Conservation (phyloP, 495 filamentous ascomycete genomes). For the Aspergillus cavernicola region DNA sequence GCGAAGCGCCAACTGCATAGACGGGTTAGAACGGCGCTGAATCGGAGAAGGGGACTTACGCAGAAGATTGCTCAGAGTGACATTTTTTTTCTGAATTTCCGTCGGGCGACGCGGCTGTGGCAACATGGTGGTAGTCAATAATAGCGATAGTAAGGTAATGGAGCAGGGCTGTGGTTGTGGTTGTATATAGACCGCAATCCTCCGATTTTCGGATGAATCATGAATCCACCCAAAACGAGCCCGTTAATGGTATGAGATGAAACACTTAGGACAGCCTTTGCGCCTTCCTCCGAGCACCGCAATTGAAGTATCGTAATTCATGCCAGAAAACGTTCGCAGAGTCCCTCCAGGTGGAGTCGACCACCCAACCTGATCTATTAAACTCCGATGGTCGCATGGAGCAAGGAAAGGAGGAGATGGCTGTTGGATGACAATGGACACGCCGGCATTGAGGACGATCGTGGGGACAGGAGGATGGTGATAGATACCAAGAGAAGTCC, state of each 20-base stretch:
- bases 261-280: too few species aligned
- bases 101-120: not conserved
- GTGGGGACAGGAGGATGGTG: constrained; percentile 48
- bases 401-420: constrained; percentile 37
- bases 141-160: too few species aligned
- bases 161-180: too few species aligned
- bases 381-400: constrained; percentile 43
- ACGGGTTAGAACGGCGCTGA: not conserved
- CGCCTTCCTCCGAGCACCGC: too few species aligned
- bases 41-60: not conserved
- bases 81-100: not conserved
- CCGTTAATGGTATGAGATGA: too few species aligned
- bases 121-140: not conserved
- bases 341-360: constrained; percentile 40
- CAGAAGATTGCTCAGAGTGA: not conserved
- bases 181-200: too few species aligned
- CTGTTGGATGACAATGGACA: constrained; percentile 47
- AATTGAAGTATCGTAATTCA: too few species aligned
- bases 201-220: too few species aligned
- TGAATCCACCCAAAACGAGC: too few species aligned
- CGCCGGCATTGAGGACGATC: constrained; percentile 45
- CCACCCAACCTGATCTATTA: constrained; percentile 25
- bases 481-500: too few species aligned
- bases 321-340: constrained; percentile 45
- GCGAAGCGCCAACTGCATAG: not conserved